A percentile compares a stretch with the other conserved stretches of the same genome.
Conservation (phyloP, 306 rosid genomes). For the Cucumis sativus region DNA sequence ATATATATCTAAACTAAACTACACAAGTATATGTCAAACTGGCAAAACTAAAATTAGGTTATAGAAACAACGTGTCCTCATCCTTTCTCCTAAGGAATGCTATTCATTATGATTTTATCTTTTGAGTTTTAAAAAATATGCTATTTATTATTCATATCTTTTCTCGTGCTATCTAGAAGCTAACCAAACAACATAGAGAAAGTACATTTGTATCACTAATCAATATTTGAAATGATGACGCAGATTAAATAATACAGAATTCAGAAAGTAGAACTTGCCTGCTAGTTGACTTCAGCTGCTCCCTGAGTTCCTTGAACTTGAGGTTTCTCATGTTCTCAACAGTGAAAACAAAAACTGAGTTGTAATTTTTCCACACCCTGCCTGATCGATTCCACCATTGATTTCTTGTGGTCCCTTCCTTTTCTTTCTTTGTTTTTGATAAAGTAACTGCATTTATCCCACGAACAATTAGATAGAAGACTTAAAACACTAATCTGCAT, state of each 20-base stretch:
- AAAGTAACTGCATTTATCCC: no score
- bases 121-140: not conserved
- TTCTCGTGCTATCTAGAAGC: no score
- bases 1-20: no score
- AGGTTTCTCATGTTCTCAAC: slow-evolving; percentile 92
- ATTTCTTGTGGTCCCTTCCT: slow-evolving; percentile 76
- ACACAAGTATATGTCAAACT: no score
- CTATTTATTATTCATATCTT: not conserved
- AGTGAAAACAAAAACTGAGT: slow-evolving; percentile 50
- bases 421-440: slow-evolving; percentile 86
- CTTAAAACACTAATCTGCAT: no score
- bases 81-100: not conserved
- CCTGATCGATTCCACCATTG: slow-evolving; percentile 41
- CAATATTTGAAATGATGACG: not conserved
- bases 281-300: slow-evolving; percentile 53
- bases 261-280: slow-evolving; percentile 21
- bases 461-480: no score
- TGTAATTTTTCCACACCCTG: slow-evolving; percentile 65
- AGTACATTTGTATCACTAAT: not conserved
- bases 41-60: no score
- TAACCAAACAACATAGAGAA: no score
- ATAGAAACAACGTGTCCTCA: not conserved
- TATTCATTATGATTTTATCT: not conserved
- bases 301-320: slow-evolving; percentile 85
- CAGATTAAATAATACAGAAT: not conserved